phyloP scores from a whole-genome alignment of 306 rosid species.

The Corylus avellana region DNA sequence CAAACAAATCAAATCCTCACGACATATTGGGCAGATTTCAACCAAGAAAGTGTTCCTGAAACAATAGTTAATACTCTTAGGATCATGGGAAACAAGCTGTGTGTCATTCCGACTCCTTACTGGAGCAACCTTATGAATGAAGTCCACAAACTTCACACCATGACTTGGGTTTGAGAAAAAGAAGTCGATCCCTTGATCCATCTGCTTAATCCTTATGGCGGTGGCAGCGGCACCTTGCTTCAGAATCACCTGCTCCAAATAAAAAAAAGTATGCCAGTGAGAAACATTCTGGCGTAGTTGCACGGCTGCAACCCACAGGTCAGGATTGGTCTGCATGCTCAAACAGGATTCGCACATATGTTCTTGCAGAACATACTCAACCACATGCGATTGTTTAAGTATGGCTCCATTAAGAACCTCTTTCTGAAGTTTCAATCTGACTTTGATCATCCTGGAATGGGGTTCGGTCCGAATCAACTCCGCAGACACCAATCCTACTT shows the following conservation, averaged over 20 bases:
- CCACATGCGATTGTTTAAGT: slow-evolving; percentile 55
- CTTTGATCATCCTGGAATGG: slow-evolving; percentile 64
- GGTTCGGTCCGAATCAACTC: slow-evolving; percentile 62
- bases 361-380: slow-evolving; percentile 58
- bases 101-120: slow-evolving; percentile 50
- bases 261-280: slow-evolving; percentile 63
- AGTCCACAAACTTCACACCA: slow-evolving; percentile 66
- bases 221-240: slow-evolving; percentile 66
- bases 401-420: slow-evolving; percentile 63
- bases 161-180: slow-evolving; percentile 69
- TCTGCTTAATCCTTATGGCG: slow-evolving; percentile 60
- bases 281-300: slow-evolving; percentile 71
- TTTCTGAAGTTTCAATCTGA: slow-evolving; percentile 59
- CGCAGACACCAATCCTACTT: slow-evolving; percentile 49
- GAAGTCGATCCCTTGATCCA: slow-evolving; percentile 72
- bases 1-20: slow-evolving; percentile 72
- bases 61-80: slow-evolving; percentile 57
- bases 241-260: slow-evolving; percentile 68
- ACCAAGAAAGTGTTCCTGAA: slow-evolving; percentile 68
- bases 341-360: slow-evolving; percentile 66
- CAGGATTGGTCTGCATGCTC: slow-evolving; percentile 65
- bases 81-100: slow-evolving; percentile 70
- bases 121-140: slow-evolving; percentile 59
- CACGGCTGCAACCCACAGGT: slow-evolving; percentile 74
- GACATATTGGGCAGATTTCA: slow-evolving; percentile 65